Base-by-base conservation (phyloP, 805 yeast species). In the Blastobotrys robertii region DNA sequence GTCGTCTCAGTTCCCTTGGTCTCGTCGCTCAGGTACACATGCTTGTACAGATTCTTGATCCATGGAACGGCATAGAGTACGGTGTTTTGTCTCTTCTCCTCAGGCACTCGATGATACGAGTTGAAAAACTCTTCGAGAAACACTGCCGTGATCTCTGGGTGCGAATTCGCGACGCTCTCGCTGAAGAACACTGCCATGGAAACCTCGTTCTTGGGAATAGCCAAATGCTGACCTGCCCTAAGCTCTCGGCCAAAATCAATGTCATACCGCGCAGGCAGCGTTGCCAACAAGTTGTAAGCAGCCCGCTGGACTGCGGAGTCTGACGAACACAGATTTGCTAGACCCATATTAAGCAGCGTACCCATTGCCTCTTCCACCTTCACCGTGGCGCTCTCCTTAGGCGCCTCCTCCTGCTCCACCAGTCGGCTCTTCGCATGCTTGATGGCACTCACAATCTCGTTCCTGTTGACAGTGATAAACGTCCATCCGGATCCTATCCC, bases 201-300 rank as follows among this genome's bases (percentile, higher is more conserved):
- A 4, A 77, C 70, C 37, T 77, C 73, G 50, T 81, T 81, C 31
- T 74, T 70, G 1, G 94, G 94, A 51, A 83, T 78, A 11, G 78
- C 73, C 14, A 80, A 71, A 25, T 74, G 81, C 6, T 72, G 71
- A 1, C 83, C 72, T 36, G 71, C 71, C 11, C 69, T 72, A 16
- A 77, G 64, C 2, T 70, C 68, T 28, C 75, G 68, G 0, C 84
- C 88, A 49, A 77, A 69, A 35, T 76, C 74, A 30, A 84, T 57
- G 10, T 73, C 68, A 57, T 79, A 81, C 14, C 78, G 70, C 2
- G 68, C 63, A n/a, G 79, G 75, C 29, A 83, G 62, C 0, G 82
- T 73, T 1, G 81, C 74, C 47, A 84, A 64, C 6, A 86, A 63
- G 30, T 73, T 67, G 47, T 79, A 81, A 0, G 92, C 76, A 6